phyloP scores from a whole-genome alignment of 2,329 filamentous ascomycete genomes.

The Akanthomyces dipterigenus region DNA sequence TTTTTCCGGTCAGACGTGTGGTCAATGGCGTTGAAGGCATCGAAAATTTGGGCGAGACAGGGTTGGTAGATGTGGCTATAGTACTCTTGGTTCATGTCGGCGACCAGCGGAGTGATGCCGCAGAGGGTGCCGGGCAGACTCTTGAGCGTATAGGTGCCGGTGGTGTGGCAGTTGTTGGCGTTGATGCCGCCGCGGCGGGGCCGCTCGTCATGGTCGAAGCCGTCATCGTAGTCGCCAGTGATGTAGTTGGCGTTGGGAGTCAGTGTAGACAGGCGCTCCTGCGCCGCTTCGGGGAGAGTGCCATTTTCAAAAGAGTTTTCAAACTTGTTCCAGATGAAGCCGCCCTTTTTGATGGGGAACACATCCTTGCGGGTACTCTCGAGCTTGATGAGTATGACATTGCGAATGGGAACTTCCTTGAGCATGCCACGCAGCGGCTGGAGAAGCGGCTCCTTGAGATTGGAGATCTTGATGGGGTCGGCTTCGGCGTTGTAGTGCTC shows the following conservation, averaged over 20 bases:
- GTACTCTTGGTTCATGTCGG: slow-evolving; percentile 36
- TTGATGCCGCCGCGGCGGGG: slow-evolving; percentile 32
- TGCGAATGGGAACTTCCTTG: slow-evolving; percentile 30
- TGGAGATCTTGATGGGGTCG: slow-evolving; percentile 36
- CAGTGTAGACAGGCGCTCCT: slow-evolving; percentile 21
- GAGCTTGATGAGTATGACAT: slow-evolving; percentile 37
- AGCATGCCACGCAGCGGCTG: slow-evolving; percentile 21
- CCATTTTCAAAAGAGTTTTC: slow-evolving; percentile 25
- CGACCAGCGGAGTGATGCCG: slow-evolving; percentile 34
- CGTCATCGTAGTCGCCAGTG: slow-evolving; percentile 30
- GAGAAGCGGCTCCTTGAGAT: slow-evolving; percentile 28
- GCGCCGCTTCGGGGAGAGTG: slow-evolving; percentile 26
- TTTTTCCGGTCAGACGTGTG: slow-evolving; percentile 3
- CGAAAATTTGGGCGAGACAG: slow-evolving; percentile 34
- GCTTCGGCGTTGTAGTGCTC: slow-evolving; percentile 28
- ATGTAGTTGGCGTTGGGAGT: slow-evolving; percentile 28
- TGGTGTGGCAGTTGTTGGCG: slow-evolving; percentile 33
- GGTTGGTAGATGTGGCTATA: slow-evolving; percentile 37
- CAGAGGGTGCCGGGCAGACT: slow-evolving; percentile 35
- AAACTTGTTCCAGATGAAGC: slow-evolving; percentile 30
- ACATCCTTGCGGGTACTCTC: slow-evolving; percentile 40
- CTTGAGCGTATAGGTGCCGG: slow-evolving; percentile 38
- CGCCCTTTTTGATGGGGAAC: slow-evolving; percentile 36
- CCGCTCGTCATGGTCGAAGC: slow-evolving; percentile 21
- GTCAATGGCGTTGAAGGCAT: slow-evolving; percentile 25